A percentile compares a stretch with the other conserved stretches of the same genome.
These are phyloP conservation scores for Fusarium palustre DNA, from an alignment of 2,329 filamentous ascomycete species.

Conservation along the genomic window DNA sequence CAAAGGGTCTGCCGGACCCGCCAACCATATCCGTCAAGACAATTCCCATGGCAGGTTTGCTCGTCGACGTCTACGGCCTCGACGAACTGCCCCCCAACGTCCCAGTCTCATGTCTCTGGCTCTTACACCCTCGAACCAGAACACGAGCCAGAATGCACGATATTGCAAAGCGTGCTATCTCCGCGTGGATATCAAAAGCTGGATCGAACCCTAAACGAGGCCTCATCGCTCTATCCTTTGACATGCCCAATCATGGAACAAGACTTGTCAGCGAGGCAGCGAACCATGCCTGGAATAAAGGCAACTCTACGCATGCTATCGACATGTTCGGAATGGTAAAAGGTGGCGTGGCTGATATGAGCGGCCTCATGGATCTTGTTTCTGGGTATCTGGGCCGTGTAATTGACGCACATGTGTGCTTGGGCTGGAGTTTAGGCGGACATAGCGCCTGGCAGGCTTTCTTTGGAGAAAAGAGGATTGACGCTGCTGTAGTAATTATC, in stretches of 20 bases:
- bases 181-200: constrained; percentile 70
- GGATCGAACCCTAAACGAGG: constrained; percentile 57
- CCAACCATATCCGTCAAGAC: constrained; percentile 71
- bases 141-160: constrained; percentile 79
- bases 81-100: constrained; percentile 71
- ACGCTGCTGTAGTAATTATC: constrained; percentile 82
- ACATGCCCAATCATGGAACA: constrained; percentile 92
- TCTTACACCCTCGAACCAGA: constrained; percentile 83
- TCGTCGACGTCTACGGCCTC: constrained; percentile 84
- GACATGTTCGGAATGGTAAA: constrained; percentile 90
- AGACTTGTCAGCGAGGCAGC: constrained; percentile 73
- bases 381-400: constrained; percentile 72
- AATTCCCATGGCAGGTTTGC: constrained; percentile 80
- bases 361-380: constrained; percentile 79
- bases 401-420: constrained; percentile 75
- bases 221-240: constrained; percentile 85
- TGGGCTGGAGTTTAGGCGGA: constrained; percentile 88
- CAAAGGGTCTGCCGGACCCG: constrained; percentile 54
- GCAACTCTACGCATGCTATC: constrained; percentile 84
- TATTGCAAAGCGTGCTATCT: constrained; percentile 75
- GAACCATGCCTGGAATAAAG: constrained; percentile 83
- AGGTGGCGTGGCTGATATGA: constrained; percentile 79
- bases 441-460: constrained; percentile 89
- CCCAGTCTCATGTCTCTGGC: constrained; percentile 84
- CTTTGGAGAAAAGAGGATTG: constrained; percentile 81